Conservation (phyloP, 805 yeast species). For the Candida argentea region DNA sequence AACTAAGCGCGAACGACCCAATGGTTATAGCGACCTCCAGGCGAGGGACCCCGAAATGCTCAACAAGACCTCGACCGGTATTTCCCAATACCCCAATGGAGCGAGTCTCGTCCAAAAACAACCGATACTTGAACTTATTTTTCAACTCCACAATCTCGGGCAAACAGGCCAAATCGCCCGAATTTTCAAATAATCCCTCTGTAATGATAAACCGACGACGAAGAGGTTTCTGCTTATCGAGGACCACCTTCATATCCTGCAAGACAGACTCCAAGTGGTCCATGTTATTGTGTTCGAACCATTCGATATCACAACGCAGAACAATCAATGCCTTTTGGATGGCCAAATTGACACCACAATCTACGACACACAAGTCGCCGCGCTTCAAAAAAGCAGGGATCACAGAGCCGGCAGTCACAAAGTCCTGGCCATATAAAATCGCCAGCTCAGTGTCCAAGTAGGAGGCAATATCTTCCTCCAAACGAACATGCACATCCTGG, state of each 20-base stretch:
- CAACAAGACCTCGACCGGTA: slow-evolving; percentile 79
- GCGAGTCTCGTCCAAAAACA: slow-evolving; percentile 78
- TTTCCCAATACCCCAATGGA: slow-evolving; percentile 82
- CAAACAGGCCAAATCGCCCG: slow-evolving; percentile 73
- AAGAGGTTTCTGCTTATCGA: slow-evolving; percentile 60
- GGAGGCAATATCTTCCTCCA: slow-evolving; percentile 64
- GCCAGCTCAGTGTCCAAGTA: slow-evolving; percentile 72
- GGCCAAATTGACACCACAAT: slow-evolving; percentile 62
- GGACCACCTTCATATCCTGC: slow-evolving; percentile 46
- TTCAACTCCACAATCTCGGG: slow-evolving; percentile 63
- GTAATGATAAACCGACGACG: slow-evolving; percentile 86
- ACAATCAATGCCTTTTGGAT: slow-evolving; percentile 83
- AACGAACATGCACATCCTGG: slow-evolving; percentile 78
- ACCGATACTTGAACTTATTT: slow-evolving; percentile 71
- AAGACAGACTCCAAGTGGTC: slow-evolving; percentile 67
- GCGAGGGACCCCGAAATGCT: slow-evolving; percentile 60
- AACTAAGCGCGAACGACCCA: slow-evolving; percentile 74
- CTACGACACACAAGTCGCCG: slow-evolving; percentile 88
- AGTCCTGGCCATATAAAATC: slow-evolving; percentile 89
- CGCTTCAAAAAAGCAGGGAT: slow-evolving; percentile 90
- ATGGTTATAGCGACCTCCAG: slow-evolving; percentile 72
- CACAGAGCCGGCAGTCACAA: slow-evolving; percentile 76
- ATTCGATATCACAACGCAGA: slow-evolving; percentile 76
- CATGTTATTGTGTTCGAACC: slow-evolving; percentile 84
- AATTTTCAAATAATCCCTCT: slow-evolving; percentile 76